Conservation (phyloP, 176 grass and related monocot species). For the Rhynchospora pubera region DNA sequence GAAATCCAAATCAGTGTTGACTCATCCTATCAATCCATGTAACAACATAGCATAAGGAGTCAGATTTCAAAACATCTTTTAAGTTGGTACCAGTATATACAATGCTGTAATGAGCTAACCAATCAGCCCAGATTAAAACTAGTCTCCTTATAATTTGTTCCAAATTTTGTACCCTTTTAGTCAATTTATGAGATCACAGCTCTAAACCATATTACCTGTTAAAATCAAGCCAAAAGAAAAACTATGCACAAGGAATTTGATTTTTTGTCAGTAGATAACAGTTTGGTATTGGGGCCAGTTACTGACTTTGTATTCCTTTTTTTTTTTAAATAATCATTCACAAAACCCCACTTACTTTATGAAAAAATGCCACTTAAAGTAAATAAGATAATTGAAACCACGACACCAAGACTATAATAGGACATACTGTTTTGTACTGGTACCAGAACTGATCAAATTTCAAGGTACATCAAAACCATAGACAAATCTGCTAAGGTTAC, state of each 20-base stretch:
- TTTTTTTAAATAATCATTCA: not conserved
- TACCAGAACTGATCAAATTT: not conserved
- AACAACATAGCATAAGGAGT: not conserved
- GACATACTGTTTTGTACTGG: not conserved
- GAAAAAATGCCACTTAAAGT: not conserved
- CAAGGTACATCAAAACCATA: no score
- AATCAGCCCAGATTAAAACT: not conserved
- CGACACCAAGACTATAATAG: not conserved
- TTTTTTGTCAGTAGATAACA: not conserved
- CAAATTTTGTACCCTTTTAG: no score
- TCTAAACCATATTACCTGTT: not conserved
- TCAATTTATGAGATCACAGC: not conserved
- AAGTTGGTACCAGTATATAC: not conserved
- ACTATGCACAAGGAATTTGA: not conserved
- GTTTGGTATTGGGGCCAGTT: not conserved
- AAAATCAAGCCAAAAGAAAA: not conserved
- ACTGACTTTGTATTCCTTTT: not conserved
- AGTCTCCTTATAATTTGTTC: not conserved
- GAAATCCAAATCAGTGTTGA: slow-evolving; percentile 91
- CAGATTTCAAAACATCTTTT: not conserved
- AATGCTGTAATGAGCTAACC: no score
- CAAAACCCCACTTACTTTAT: not conserved
- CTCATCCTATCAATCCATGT: slow-evolving; percentile 47
- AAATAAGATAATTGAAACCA: not conserved
- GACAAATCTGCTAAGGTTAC: not conserved